Evolutionary conservation across 768 basidiomycete genomes (phyloP), one percentile per base, ranked within the genome.

Genomic region (Boletus pseudo-olivaceus): DNA sequence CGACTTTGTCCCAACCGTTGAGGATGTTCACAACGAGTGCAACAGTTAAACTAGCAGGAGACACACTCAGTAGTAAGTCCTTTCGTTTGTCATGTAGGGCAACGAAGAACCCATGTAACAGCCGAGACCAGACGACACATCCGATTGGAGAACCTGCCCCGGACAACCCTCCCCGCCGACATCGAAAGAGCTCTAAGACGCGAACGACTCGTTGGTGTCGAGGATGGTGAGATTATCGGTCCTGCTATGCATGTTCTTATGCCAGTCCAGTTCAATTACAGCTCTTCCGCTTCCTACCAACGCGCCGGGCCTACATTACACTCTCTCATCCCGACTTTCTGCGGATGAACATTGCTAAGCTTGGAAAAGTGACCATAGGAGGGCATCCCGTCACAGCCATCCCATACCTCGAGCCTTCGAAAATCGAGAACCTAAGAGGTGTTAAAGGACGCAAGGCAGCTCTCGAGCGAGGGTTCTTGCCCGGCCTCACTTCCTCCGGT

Each of bases 221-320:
- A 73, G 7, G 71, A 82, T 49, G 61, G 69, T 72, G 49, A 58
- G 65, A 47, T 19, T 10, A 14, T 37, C 15, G 26, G 10, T 50
- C 30, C 17, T 48, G 5, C 8, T 14, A 49, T 35, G 50, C 42
- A 11, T 9, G 20, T 37, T 50, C 64, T 66, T 55, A 61, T 30
- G 7, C 47, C 14, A 12, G 34, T 15, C 47, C 27, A 89, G 88
- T 84, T 26, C 73, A 78, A 19, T 62, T 88, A 29, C 74, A 84
- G 49, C 88, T 91, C 61, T 60, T 75, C 37, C 78, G 78, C 48
- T 87, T 88, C 69, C 63, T 71, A 23, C 84, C 87, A 7, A 82
- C 81, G 2, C 81, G 83, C 30, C 69, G 71, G 20, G 89, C 86
- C 7, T 72, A 79, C 58, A 67, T 92, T 44, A 80, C 81, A 14